phyloP scores from a whole-genome alignment of 140 eudicot species.

The Ambrosia hybrid region DNA sequence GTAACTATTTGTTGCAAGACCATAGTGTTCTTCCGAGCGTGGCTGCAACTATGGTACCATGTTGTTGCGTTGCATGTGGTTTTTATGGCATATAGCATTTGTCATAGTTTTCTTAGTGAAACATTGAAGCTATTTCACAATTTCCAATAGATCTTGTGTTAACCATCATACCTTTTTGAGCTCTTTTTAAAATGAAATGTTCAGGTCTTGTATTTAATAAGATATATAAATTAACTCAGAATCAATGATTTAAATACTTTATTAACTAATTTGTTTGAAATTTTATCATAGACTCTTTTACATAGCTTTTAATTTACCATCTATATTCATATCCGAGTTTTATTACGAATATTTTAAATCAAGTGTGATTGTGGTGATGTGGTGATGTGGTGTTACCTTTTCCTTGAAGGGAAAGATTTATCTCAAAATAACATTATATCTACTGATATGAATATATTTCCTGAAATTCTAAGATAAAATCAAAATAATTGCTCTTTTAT shows the following conservation, averaged over 20 bases:
- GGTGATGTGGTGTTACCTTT: not conserved
- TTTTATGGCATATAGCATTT: slow-evolving; percentile 8
- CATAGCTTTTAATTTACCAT: not conserved
- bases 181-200: not conserved
- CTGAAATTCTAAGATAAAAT: not conserved
- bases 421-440: not conserved
- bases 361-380: not conserved
- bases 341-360: not conserved
- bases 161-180: slow-evolving; percentile 10
- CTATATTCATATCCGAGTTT: slow-evolving; percentile 7
- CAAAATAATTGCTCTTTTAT: not conserved
- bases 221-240: slow-evolving; percentile 1
- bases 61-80: slow-evolving; percentile 4
- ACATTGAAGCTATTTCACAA: not conserved
- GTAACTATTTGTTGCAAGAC: slow-evolving; percentile 2
- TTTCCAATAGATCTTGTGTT: not conserved
- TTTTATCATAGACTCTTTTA: no score
- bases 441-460: slow-evolving; percentile 1
- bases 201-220: not conserved
- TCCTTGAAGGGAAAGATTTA: not conserved
- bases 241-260: not conserved
- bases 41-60: slow-evolving; percentile 13
- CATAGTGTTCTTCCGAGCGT: slow-evolving; percentile 8
- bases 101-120: not conserved
- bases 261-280: slow-evolving; percentile 14